These are phyloP conservation scores for Globisporangium middletonii DNA, from an alignment of 352 stramenopile species.

Conservation along the genomic window DNA sequence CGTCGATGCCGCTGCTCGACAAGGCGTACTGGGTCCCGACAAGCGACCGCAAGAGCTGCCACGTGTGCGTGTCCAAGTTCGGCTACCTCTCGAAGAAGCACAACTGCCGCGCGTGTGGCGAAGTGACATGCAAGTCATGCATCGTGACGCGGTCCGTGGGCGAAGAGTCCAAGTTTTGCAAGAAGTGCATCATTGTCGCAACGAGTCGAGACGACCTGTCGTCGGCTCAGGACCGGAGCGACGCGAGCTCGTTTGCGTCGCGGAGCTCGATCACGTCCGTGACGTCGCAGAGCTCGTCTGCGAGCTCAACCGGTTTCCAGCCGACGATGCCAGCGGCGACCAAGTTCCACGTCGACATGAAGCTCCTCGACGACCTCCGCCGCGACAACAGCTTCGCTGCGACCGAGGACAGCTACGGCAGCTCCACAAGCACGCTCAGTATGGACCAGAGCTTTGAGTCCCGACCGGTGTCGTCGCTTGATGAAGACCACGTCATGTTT, in stretches of 20 bases:
- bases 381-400: slow-evolving; percentile 19
- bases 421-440: slow-evolving; percentile 8
- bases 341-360: slow-evolving; percentile 37
- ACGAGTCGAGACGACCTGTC: slow-evolving; percentile 28
- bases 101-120: slow-evolving; percentile 67
- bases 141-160: slow-evolving; percentile 44
- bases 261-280: slow-evolving; percentile 10
- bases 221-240: slow-evolving; percentile 16
- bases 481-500: slow-evolving; percentile 35
- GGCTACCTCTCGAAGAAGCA: slow-evolving; percentile 67
- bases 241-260: slow-evolving; percentile 25
- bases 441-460: slow-evolving; percentile 21
- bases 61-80: slow-evolving; percentile 58
- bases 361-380: slow-evolving; percentile 26
- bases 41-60: slow-evolving; percentile 49
- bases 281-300: slow-evolving; percentile 6
- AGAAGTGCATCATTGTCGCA: slow-evolving; percentile 59
- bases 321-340: not conserved
- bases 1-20: slow-evolving; percentile 38
- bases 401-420: slow-evolving; percentile 38
- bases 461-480: slow-evolving; percentile 22
- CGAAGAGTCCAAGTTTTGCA: slow-evolving; percentile 66
- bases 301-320: not conserved
- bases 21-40: slow-evolving; percentile 39
- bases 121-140: slow-evolving; percentile 76